Base-by-base conservation (phyloP, 108 stramenopile genomes). In the Skeletonema potamos region DNA sequence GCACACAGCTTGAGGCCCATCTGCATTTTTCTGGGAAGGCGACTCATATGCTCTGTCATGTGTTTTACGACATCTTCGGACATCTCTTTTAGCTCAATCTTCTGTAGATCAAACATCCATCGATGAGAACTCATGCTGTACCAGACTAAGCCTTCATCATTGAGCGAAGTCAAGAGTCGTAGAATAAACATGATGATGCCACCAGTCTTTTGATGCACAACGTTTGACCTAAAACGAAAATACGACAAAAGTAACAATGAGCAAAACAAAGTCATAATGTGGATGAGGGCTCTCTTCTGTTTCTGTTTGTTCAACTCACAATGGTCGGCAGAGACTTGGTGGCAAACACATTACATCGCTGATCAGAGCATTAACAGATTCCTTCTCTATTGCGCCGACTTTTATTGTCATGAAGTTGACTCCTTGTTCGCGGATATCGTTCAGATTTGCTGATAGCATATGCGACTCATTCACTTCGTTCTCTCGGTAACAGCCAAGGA, bases 81-180 rank as follows among this genome's bases (percentile, higher is more conserved):
- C 44, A 77, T 59, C 51, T 72, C 62, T 37, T 77, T 77, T 12
- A 30, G 10, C 15, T 58, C 41, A 30, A 87, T 87, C 33, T 54
- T 74, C 29, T 70, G 46, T 7, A 87, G 61, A 63, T 87, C 81
- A 77, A 74, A 85, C 51, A 83, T 80, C 87, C 87, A 87, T 43
- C 66, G 76, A 27, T 72, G 71, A 7, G 43, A 48, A 54, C 73
- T 84, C 59, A 77, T 39, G 26, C 78, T 80, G 61, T 81, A 85
- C 72, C 71, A 82, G 2, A 87, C 72, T 29, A 85, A 48, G 7
- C 84, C 81, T 27, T 75, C 82, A 22, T 84, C 66, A 27, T 85
- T 71, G n/a, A 87, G 58, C 17, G 84, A 84, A 39, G 80, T 79
- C 67, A 87, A 39, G 18, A 81, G 58, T 55, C 58, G 61, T 13